Conservation (phyloP, 805 yeast genomes). For the Metschnikowia similis region DNA sequence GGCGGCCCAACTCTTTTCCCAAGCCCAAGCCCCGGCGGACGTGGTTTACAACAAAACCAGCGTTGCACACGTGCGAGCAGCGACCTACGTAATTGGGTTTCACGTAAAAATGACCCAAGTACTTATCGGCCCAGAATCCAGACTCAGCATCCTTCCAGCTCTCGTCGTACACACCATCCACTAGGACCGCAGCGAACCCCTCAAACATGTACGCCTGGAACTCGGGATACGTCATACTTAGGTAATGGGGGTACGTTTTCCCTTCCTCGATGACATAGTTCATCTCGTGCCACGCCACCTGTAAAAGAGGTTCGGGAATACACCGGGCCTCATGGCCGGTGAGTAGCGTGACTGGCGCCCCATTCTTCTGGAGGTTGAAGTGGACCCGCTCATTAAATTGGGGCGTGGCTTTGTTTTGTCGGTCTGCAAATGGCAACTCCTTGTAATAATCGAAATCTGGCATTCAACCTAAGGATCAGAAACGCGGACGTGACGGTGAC, state of each 20-base stretch:
- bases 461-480: not conserved
- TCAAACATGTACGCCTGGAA: slow-evolving; percentile 66
- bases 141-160: slow-evolving; percentile 31
- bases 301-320: slow-evolving; percentile 49
- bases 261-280: slow-evolving; percentile 70
- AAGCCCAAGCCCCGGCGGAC: slow-evolving; percentile 59
- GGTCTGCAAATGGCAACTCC: slow-evolving; percentile 34
- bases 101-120: slow-evolving; percentile 73
- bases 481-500: not conserved
- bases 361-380: slow-evolving; percentile 40
- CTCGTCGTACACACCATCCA: slow-evolving; percentile 33
- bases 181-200: slow-evolving; percentile 59
- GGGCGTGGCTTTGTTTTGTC: slow-evolving; percentile 19
- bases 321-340: slow-evolving; percentile 49
- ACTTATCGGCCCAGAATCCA: slow-evolving; percentile 42
- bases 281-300: slow-evolving; percentile 47
- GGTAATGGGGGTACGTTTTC: slow-evolving; percentile 63
- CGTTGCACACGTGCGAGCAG: slow-evolving; percentile 84
- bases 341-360: slow-evolving; percentile 49
- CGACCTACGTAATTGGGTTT: slow-evolving; percentile 87
- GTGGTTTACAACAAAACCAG: slow-evolving; percentile 71
- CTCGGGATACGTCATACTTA: slow-evolving; percentile 39
- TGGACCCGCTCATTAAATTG: slow-evolving; percentile 33
- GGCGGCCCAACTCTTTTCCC: slow-evolving; percentile 65
- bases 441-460: not conserved